Conservation (phyloP, 164 flowering plant species). For the Macadamia tetraphylla region DNA sequence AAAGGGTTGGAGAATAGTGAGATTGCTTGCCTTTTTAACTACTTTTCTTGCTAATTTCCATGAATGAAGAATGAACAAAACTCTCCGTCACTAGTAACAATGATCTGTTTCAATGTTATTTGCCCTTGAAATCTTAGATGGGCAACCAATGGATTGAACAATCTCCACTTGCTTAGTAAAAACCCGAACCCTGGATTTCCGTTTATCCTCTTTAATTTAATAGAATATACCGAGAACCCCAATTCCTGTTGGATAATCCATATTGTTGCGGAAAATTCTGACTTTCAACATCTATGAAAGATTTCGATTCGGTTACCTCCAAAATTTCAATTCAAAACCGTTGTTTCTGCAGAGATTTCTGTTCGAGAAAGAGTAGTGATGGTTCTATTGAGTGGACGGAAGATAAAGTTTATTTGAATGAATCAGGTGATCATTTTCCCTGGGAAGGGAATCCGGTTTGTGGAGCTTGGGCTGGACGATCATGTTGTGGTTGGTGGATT, state of each 20-base stretch:
- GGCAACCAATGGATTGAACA: slow-evolving; percentile 7
- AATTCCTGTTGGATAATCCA: background rate
- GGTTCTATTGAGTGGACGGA: slow-evolving; percentile 61
- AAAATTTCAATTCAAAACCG: background rate
- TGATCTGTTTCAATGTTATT: slow-evolving; percentile 3
- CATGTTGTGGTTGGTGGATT: slow-evolving; percentile 87
- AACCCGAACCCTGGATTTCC: slow-evolving; percentile 12
- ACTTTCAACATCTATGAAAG: background rate
- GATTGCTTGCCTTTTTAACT: no score
- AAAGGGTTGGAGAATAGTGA: no score
- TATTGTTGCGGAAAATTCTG: background rate
- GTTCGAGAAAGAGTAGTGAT: slow-evolving; percentile 28
- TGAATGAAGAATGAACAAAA: no score
- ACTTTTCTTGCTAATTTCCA: no score
- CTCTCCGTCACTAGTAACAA: no score
- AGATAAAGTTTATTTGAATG: slow-evolving; percentile 81
- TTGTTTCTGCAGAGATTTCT: slow-evolving; percentile 28
- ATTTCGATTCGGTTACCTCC: background rate
- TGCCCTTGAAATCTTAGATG: slow-evolving; percentile 18
- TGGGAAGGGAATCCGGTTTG: slow-evolving; percentile 74
- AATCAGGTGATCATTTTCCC: slow-evolving; percentile 57
- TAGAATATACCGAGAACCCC: background rate
- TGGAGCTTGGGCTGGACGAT: slow-evolving; percentile 70
- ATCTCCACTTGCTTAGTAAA: slow-evolving; percentile 8
- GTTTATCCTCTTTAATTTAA: slow-evolving; percentile 1